Conservation (phyloP, 2,329 filamentous ascomycete genomes). For the Fusarium musae region DNA sequence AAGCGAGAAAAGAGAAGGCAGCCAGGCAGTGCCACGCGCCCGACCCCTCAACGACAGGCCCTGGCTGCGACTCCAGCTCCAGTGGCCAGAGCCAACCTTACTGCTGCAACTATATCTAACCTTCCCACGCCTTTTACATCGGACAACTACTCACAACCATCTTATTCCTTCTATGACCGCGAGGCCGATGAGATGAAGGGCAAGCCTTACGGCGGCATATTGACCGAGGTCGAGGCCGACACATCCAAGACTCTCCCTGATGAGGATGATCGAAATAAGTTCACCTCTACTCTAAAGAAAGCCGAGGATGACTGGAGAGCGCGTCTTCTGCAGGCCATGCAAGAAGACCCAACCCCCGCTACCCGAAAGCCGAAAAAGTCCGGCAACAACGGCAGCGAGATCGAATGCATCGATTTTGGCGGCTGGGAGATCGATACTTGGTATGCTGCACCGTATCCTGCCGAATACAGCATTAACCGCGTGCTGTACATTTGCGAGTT, state of each 20-base stretch:
- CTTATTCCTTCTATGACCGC: constrained; percentile 89
- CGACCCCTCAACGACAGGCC: constrained; percentile 42
- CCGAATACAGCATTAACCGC: constrained; percentile 96
- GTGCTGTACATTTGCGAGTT: constrained; percentile 99
- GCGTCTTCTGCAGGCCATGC: constrained; percentile 66
- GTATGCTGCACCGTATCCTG: constrained; percentile 98
- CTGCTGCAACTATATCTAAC: constrained; percentile 35
- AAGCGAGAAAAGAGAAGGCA: constrained; percentile 48
- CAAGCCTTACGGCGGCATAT: constrained; percentile 94
- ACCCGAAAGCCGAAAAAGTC: constrained; percentile 77
- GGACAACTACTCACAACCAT: constrained; percentile 76
- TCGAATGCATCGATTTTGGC: constrained; percentile 98
- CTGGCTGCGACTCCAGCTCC: constrained; percentile 16
- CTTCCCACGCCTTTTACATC: constrained; percentile 68
- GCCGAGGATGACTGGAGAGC: constrained; percentile 93
- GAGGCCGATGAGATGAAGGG: constrained; percentile 89
- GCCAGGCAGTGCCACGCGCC: constrained; percentile 30
- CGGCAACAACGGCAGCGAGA: constrained; percentile 90
- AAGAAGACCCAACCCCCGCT: constrained; percentile 71
- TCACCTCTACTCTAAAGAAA: constrained; percentile 88
- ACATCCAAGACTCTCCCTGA: constrained; percentile 88
- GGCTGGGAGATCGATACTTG: constrained; percentile 98
- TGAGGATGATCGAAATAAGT: constrained; percentile 82
- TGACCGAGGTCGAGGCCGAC: constrained; percentile 89
- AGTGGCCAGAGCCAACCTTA: constrained; percentile 33